A percentile compares a stretch with the other conserved stretches of the same genome.
Conservation (phyloP, 2,329 filamentous ascomycete genomes). For the Teratosphaeria viscida region DNA sequence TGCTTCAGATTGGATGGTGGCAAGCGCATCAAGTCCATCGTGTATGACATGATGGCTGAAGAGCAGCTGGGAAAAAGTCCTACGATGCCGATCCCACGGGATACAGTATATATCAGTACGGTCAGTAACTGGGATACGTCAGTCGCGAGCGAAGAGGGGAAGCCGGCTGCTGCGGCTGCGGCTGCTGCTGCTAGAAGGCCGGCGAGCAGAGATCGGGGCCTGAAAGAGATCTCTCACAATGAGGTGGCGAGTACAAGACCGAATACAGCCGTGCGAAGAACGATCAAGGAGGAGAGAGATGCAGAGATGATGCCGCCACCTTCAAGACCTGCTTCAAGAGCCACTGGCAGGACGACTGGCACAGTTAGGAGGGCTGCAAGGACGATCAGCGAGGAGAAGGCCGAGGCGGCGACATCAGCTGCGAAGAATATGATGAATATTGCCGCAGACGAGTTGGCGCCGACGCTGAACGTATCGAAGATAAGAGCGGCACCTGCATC, state of each 20-base stretch:
- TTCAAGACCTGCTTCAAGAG: constrained; percentile 8
- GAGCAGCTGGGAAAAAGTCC: constrained; percentile 38
- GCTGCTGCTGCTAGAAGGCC: constrained; percentile 18
- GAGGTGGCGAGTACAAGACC: constrained; percentile 21
- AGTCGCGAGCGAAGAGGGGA: constrained; percentile 26
- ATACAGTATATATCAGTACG: constrained; percentile 36
- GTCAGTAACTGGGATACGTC: constrained; percentile 27
- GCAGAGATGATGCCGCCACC: constrained; percentile 23
- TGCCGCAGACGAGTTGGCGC: constrained; percentile 13
- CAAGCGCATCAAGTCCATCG: constrained; percentile 38
- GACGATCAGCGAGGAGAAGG: constrained; percentile 24
- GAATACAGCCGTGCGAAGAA: constrained; percentile 8
- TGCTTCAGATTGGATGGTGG: constrained; percentile 38
- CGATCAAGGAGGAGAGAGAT: constrained; percentile 11
- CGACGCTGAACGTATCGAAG: constrained; percentile 13
- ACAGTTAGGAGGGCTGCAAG: constrained; percentile 20
- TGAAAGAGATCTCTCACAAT: constrained; percentile 39
- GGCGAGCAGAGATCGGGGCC: constrained; percentile 25
- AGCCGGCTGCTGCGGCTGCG: constrained; percentile 4
- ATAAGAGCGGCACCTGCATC: constrained; percentile 3
- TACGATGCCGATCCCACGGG: constrained; percentile 38
- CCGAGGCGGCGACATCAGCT: constrained; percentile 12
- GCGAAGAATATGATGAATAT: constrained; percentile 12
- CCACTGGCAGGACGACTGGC: constrained; percentile 10
- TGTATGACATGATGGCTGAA: constrained; percentile 40